phyloP scores from a whole-genome alignment of 768 basidiomycete species.

The Scleroderma bovista region DNA sequence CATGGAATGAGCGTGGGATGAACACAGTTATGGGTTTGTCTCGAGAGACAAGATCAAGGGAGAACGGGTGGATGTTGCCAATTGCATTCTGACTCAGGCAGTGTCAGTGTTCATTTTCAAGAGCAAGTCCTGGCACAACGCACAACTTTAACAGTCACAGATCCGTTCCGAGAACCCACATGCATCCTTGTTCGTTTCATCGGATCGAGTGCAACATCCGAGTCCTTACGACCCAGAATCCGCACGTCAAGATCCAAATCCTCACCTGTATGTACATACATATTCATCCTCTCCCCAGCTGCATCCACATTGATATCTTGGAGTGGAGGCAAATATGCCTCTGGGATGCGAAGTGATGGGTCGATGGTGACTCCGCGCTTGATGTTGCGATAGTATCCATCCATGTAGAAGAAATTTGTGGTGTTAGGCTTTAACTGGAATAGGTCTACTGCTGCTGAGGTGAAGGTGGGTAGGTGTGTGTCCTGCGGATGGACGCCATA shows the following conservation, averaged over 20 bases:
- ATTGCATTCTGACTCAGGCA: conserved; percentile 13
- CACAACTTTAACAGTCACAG: conserved; percentile 6
- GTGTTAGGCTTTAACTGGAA: conserved; percentile 1
- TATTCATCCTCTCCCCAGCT: conserved; percentile 29
- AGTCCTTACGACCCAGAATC: conserved; percentile 19
- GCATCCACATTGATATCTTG: conserved; percentile 5
- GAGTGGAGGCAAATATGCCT: too few species aligned
- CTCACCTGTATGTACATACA: conserved; percentile 32
- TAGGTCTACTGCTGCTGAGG: too few species aligned
- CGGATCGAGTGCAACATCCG: too few species aligned
- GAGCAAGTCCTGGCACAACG: not conserved
- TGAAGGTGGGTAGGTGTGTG: not conserved
- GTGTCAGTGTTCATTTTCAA: not conserved
- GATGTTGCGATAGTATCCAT: conserved; percentile 1
- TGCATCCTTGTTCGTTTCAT: not conserved
- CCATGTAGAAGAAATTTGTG: conserved; percentile 8
- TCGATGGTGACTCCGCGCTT: conserved; percentile 12
- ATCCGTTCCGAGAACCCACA: too few species aligned
- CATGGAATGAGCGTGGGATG: too few species aligned
- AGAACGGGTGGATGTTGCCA: conserved; percentile 3
- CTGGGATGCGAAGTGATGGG: conserved; percentile 8
- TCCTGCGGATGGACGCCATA: not conserved
- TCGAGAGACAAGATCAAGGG: too few species aligned
- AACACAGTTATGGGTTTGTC: too few species aligned
- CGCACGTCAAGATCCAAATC: conserved; percentile 36